Conservation (phyloP, 2,329 filamentous ascomycete species). For the Colletotrichum zoysiae region DNA sequence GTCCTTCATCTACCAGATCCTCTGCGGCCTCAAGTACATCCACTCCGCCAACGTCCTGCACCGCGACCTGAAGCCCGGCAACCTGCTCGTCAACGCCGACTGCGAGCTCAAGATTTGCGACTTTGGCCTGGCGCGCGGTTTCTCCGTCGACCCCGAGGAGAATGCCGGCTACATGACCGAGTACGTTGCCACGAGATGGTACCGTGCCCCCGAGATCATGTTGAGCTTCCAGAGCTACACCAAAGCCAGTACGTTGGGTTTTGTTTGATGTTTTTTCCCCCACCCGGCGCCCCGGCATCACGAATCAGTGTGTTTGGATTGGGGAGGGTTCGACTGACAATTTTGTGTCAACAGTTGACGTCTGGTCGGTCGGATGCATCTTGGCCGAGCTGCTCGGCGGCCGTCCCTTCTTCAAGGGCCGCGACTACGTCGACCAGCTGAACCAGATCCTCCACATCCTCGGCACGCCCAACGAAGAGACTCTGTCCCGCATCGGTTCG, state of each 20-base stretch:
- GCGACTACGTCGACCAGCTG: conserved; percentile 98
- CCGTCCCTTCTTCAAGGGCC: conserved; percentile 98
- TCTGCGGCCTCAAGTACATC: conserved; percentile 98
- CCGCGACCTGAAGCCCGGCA: conserved; percentile 96
- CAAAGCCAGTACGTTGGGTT: conserved; percentile 90
- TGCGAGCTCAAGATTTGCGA: conserved; percentile 99
- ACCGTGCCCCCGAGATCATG: conserved; percentile 96
- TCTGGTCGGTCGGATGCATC: conserved; percentile 99
- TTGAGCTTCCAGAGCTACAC: conserved; percentile 99
- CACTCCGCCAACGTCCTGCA: conserved; percentile 98
- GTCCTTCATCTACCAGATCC: conserved; percentile 99
- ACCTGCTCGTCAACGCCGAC: conserved; percentile 97
- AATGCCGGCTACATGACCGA: conserved; percentile 99
- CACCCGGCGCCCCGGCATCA: neutral
- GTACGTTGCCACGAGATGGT: conserved; percentile 98
- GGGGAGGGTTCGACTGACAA: neutral
- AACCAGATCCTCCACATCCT: conserved; percentile 99
- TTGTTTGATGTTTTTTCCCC: neutral
- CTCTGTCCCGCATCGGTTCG: conserved; percentile 91
- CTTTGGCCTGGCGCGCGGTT: conserved; percentile 95
- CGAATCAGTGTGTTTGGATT: too few relatives aligned
- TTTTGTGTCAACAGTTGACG: conserved; percentile 76
- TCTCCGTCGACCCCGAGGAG: conserved; percentile 96
- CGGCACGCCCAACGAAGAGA: conserved; percentile 96
- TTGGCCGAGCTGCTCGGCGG: conserved; percentile 95